Base-by-base conservation (phyloP, 352 stramenopile species). In the Globisporangium viniferum region DNA sequence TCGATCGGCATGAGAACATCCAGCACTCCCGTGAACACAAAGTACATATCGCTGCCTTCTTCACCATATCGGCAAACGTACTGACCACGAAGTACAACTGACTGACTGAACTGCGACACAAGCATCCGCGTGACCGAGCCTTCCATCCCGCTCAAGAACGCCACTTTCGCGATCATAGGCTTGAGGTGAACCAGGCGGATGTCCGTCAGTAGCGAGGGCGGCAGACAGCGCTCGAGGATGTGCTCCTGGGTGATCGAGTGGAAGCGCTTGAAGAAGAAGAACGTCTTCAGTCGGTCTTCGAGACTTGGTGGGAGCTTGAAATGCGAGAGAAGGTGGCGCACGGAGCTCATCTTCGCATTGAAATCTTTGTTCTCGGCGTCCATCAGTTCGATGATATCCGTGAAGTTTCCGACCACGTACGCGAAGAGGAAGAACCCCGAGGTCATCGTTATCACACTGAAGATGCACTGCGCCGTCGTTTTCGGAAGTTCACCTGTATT, bases 211-310 rank as follows among this genome's bases (percentile, higher is more conserved):
- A 88, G 51, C 5, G 80, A 84, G 0, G 78, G 78, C 14, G 80
- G 80, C 6, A 88, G 57, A 14, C 76, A 86, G 2, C 73, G 62
- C 44, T 80, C 73, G 1, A 88, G 61, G 8, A 81, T 60, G 24
- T 75, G 69, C 55, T 88, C 80, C 57, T 85, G 74, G 0, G 79
- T 84, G 66, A 84, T 88, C 3, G 73, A 78, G 62, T 88, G 80
- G 56, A 78, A 88, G 15, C 76, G 74, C 31, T 76, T 59, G 68
- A 86, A 88, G 46, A 79, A 78, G 60, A 76, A 86, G 64, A 72
- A 86, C 2, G 76, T 80, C 56, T 81, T 80, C 29, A 88, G 67
- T 0, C 68, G 66, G n/a, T 76, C 66, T 64, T 77, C 54, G 7
- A 84, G 69, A 3, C 63, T 55, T 20, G 60, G 57, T 0, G 78